Evolutionary conservation across 495 filamentous ascomycete genomes (phyloP).

Genomic region (Podospora didyma): DNA sequence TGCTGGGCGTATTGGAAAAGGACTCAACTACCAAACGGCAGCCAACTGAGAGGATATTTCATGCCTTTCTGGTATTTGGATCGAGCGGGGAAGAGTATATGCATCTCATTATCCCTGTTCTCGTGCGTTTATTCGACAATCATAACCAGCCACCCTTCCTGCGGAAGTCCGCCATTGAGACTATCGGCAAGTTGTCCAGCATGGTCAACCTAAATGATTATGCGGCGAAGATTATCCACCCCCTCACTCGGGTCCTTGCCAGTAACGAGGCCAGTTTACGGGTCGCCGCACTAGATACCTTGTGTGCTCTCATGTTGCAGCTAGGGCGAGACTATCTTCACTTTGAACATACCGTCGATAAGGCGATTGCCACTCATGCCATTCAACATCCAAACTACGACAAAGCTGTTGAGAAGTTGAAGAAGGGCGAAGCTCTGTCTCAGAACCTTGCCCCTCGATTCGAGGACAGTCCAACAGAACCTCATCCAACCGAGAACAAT

Average conservation of each 20-base stretch:
- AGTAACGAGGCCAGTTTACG: slow-evolving; percentile 67
- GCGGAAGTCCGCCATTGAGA: slow-evolving; percentile 88
- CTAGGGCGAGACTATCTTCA: slow-evolving; percentile 92
- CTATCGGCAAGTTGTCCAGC: slow-evolving; percentile 86
- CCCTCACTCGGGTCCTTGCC: slow-evolving; percentile 72
- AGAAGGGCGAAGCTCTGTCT: slow-evolving; percentile 88
- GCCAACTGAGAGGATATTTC: slow-evolving; percentile 84
- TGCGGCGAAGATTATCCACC: slow-evolving; percentile 90
- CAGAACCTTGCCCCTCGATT: slow-evolving; percentile 91
- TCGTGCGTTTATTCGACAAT: slow-evolving; percentile 88
- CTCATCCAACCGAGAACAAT: slow-evolving; percentile 68
- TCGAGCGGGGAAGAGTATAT: slow-evolving; percentile 96
- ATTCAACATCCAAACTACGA: slow-evolving; percentile 86
- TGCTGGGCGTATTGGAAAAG: slow-evolving; percentile 89
- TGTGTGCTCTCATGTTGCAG: slow-evolving; percentile 93
- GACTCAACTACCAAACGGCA: slow-evolving; percentile 67
- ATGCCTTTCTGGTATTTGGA: slow-evolving; percentile 95
- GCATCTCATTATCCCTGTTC: slow-evolving; percentile 96
- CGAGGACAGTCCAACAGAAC: slow-evolving; percentile 71
- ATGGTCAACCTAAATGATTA: slow-evolving; percentile 98
- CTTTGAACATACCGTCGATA: slow-evolving; percentile 87
- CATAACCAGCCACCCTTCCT: slow-evolving; percentile 69
- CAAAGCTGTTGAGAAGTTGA: slow-evolving; percentile 81
- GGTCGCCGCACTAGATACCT: slow-evolving; percentile 86
- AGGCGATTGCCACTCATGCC: slow-evolving; percentile 62